These are phyloP conservation scores for Neurospora sp. DNA, from an alignment of 495 filamentous ascomycete species.

Conservation along the genomic window DNA sequence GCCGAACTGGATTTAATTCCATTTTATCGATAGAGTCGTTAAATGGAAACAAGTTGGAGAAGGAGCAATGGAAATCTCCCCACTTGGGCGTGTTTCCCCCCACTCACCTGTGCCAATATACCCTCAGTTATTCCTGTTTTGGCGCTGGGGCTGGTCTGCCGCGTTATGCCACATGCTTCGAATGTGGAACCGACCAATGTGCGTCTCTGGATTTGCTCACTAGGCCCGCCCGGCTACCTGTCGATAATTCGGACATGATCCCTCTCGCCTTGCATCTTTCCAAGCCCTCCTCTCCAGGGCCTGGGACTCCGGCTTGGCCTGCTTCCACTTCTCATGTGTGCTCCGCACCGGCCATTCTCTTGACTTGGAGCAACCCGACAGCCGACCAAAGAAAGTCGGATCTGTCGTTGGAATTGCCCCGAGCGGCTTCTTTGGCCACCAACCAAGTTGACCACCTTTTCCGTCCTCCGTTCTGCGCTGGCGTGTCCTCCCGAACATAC, in stretches of 20 bases:
- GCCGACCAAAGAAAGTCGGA: constrained; percentile 5
- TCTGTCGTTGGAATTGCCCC: constrained; percentile 5
- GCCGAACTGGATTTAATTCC: not conserved
- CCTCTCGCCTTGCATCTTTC: not conserved
- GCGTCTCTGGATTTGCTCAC: not conserved
- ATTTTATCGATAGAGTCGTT: not conserved
- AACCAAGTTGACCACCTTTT: not conserved
- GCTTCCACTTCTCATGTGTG: constrained; percentile 1
- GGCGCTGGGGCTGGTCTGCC: not conserved
- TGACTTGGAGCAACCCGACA: constrained; percentile 12
- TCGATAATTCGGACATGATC: not conserved
- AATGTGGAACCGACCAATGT: not conserved
- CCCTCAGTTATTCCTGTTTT: not conserved
- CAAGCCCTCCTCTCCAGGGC: not conserved
- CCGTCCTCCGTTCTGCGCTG: not conserved
- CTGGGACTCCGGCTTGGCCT: constrained; percentile 7
- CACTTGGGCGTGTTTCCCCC: not conserved
- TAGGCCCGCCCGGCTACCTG: not conserved
- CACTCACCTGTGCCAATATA: not conserved
- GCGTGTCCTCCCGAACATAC: not conserved
- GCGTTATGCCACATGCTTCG: not conserved
- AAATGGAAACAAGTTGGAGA: not conserved
- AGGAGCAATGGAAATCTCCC: not conserved
- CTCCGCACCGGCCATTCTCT: constrained; percentile 16
- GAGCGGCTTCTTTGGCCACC: constrained; percentile 6